These are phyloP conservation scores for Mycena sanguinolenta DNA, from an alignment of 768 basidiomycete species.

Conservation along the genomic window DNA sequence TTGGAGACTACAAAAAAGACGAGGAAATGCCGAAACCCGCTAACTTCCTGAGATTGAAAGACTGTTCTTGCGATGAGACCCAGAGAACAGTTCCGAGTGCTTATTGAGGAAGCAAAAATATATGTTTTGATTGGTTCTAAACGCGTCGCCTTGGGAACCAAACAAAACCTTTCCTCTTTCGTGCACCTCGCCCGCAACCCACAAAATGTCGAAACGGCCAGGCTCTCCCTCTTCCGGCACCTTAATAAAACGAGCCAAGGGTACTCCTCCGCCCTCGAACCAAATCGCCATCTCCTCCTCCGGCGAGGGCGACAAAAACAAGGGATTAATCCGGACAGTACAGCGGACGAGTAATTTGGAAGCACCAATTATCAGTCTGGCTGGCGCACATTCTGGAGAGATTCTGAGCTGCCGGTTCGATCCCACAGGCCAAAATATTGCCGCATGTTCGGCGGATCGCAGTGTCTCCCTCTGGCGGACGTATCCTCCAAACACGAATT, in stretches of 20 bases:
- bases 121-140: too few relatives aligned
- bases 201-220: slow-evolving; percentile 80
- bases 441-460: slow-evolving; percentile 91
- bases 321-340: slow-evolving; percentile 86
- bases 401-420: slow-evolving; percentile 94
- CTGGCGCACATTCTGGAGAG: slow-evolving; percentile 89
- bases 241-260: slow-evolving; percentile 75
- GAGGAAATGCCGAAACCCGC: too few relatives aligned
- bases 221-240: slow-evolving; percentile 70
- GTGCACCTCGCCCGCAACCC: too few relatives aligned
- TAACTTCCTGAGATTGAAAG: too few relatives aligned
- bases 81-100: too few relatives aligned
- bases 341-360: slow-evolving; percentile 94
- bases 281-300: slow-evolving; percentile 83
- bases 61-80: too few relatives aligned
- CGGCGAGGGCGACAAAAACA: slow-evolving; percentile 73
- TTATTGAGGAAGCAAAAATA: too few relatives aligned
- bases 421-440: slow-evolving; percentile 93
- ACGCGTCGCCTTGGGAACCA: too few relatives aligned
- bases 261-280: slow-evolving; percentile 63
- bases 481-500: slow-evolving; percentile 93
- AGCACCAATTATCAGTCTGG: slow-evolving; percentile 93
- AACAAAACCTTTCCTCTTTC: too few relatives aligned
- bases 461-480: slow-evolving; percentile 94
- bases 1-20: too few relatives aligned